These are phyloP conservation scores for Tetrahymena borealis DNA, from an alignment of 73 alveolate genomes.

Conservation along the genomic window DNA sequence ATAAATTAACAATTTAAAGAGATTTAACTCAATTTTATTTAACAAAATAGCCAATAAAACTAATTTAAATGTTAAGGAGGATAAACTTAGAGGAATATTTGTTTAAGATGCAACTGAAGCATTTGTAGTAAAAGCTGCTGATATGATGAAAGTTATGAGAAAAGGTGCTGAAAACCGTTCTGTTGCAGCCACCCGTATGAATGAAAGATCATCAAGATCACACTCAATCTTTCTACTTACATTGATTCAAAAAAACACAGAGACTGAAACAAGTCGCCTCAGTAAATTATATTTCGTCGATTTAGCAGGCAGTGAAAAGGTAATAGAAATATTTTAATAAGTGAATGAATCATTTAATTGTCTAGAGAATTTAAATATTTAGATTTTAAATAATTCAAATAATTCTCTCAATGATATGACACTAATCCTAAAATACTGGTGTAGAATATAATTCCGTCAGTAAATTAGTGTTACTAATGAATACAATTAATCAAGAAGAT, in stretches of 20 bases:
- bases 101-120: constrained; percentile 91
- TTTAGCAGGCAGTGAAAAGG: constrained; percentile 96
- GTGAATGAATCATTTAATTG: no score
- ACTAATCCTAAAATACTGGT: no score
- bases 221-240: constrained; percentile 85
- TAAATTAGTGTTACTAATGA: no score
- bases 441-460: no score
- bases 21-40: not conserved
- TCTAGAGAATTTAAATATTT: no score
- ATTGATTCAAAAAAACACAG: constrained; percentile 73
- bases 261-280: constrained; percentile 77
- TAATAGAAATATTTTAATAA: no score
- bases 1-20: not conserved
- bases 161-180: constrained; percentile 90
- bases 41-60: constrained; percentile 47
- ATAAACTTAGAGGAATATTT: constrained; percentile 87
- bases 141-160: constrained; percentile 86
- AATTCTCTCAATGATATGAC: no score
- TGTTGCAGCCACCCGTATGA: constrained; percentile 96
- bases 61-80: constrained; percentile 83
- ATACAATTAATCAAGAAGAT: no score
- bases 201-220: constrained; percentile 85
- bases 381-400: no score
- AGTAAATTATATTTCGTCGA: constrained; percentile 93
- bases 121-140: constrained; percentile 77